These are phyloP conservation scores for Leptographium wingfieldii DNA, from an alignment of 2,329 filamentous ascomycete species.

Conservation along the genomic window DNA sequence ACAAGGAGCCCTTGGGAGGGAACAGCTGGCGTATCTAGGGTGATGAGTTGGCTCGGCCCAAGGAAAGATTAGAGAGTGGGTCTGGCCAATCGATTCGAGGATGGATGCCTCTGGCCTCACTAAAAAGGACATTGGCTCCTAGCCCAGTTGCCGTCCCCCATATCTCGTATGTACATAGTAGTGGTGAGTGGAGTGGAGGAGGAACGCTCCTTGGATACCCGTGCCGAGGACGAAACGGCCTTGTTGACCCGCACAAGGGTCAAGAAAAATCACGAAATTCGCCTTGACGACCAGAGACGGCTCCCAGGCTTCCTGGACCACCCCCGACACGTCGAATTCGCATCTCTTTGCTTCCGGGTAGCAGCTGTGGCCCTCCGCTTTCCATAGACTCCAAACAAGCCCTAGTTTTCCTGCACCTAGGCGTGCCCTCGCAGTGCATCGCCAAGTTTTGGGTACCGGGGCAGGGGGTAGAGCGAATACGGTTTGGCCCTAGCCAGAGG, in stretches of 20 bases:
- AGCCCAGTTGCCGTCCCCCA: background rate
- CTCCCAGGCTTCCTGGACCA: background rate
- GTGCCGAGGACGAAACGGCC: slow-evolving; percentile 9
- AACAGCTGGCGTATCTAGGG: background rate
- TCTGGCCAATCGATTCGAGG: background rate
- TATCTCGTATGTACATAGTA: no score
- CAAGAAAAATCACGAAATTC: background rate
- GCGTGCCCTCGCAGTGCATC: no score
- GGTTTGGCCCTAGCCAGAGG: no score
- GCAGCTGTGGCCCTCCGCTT: background rate
- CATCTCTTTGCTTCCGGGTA: no score
- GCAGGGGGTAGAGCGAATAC: background rate
- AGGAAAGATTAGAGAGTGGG: background rate
- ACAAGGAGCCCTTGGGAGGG: background rate
- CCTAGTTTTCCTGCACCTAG: background rate
- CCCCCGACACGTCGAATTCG: no score
- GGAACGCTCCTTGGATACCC: background rate
- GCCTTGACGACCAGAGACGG: background rate
- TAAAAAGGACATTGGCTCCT: background rate
- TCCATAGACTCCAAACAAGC: slow-evolving; percentile 9
- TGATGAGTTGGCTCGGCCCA: background rate
- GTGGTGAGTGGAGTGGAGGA: background rate
- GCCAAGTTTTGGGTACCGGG: background rate
- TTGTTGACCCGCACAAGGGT: background rate
- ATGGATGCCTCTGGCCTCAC: background rate